Conservation (phyloP, 2,329 filamentous ascomycete species). For the Dryadomyces quercivorus region DNA sequence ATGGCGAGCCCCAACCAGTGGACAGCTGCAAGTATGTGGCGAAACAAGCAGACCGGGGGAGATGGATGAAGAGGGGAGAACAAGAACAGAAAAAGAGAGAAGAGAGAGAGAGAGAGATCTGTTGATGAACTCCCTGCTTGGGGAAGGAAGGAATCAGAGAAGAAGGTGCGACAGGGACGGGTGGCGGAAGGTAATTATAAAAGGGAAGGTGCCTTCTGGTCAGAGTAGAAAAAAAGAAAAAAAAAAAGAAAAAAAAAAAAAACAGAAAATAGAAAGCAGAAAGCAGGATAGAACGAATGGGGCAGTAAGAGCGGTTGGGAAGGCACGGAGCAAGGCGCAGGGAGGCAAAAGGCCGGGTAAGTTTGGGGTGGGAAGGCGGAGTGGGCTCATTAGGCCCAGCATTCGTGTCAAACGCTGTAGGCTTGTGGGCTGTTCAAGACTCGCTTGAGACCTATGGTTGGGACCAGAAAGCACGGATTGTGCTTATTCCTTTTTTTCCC, state of each 20-base stretch:
- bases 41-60: not conserved
- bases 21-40: not conserved
- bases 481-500: not conserved
- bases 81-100: not conserved
- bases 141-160: not conserved
- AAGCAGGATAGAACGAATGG: not conserved
- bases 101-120: not conserved
- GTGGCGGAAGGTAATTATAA: not conserved
- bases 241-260: too few relatives aligned
- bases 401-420: not conserved
- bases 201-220: not conserved
- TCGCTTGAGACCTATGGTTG: too few relatives aligned
- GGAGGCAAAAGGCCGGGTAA: not conserved
- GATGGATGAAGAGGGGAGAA: not conserved
- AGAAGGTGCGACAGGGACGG: not conserved
- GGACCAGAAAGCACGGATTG: too few relatives aligned
- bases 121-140: not conserved
- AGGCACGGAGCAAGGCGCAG: not conserved
- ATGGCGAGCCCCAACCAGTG: slow-evolving; percentile 4
- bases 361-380: slow-evolving; percentile 1
- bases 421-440: not conserved
- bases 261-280: too few relatives aligned
- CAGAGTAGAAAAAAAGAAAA: not conserved
- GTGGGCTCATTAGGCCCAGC: not conserved
- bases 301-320: slow-evolving; percentile 2